Percentiles rank a stretch among this genome's conserved stretches.
Conservation (phyloP, 164 flowering plant species). For the Vitis amurensis region DNA sequence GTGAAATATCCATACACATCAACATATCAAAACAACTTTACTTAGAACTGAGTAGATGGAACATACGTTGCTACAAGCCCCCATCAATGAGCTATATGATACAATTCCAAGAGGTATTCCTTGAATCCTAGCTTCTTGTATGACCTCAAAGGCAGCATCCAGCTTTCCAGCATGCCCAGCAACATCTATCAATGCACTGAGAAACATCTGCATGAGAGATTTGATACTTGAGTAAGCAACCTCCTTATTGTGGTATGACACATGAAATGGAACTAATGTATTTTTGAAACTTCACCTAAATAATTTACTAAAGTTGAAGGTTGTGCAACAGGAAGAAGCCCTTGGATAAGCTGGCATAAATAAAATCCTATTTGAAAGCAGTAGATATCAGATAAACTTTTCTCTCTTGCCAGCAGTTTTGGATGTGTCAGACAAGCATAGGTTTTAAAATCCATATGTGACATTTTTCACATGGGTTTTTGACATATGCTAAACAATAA, state of each 20-base stretch:
- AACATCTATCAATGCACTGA: slow-evolving; percentile 86
- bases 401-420: too few relatives aligned
- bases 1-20: neutral
- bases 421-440: too few relatives aligned
- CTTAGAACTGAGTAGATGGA: neutral
- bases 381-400: too few relatives aligned
- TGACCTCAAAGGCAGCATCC: slow-evolving; percentile 74
- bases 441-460: too few relatives aligned
- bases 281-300: too few relatives aligned
- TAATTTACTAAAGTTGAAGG: neutral
- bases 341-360: too few relatives aligned
- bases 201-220: slow-evolving; percentile 65
- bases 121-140: slow-evolving; percentile 52
- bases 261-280: too few relatives aligned
- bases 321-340: too few relatives aligned
- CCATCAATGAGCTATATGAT: slow-evolving; percentile 91
- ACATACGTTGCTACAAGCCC: slow-evolving; percentile 95
- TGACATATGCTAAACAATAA: too few relatives aligned
- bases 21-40: neutral
- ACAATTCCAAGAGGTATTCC: slow-evolving; percentile 66
- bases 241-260: neutral
- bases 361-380: too few relatives aligned
- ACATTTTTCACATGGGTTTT: too few relatives aligned
- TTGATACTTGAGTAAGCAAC: slow-evolving; percentile 7
- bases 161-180: slow-evolving; percentile 93